Conservation (phyloP, 2,329 filamentous ascomycete genomes). For the Talaromyces piceae region DNA sequence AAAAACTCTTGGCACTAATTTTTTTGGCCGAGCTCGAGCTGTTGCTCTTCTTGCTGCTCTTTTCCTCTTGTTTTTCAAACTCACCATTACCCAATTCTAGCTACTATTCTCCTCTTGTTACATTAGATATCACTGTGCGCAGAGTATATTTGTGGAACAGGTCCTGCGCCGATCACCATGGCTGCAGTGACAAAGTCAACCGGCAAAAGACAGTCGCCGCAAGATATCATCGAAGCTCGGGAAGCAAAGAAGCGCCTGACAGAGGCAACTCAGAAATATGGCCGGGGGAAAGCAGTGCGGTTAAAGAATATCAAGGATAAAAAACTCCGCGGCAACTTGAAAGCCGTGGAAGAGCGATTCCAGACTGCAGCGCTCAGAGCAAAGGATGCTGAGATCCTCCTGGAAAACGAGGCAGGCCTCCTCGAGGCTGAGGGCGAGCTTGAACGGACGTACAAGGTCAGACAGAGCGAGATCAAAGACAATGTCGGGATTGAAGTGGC, state of each 20-base stretch:
- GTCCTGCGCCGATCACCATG: conserved; percentile 17
- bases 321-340: conserved; percentile 77
- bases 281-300: conserved; percentile 69
- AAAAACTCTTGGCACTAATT: conserved; percentile 32
- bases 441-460: conserved; percentile 85
- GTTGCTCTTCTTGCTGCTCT: not conserved
- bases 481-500: conserved; percentile 75
- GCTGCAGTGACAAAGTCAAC: conserved; percentile 19
- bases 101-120: not conserved
- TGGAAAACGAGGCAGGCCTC: conserved; percentile 79
- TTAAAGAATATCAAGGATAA: conserved; percentile 73
- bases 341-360: conserved; percentile 72
- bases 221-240: conserved; percentile 24
- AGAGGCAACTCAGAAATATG: conserved; percentile 67
- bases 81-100: not conserved
- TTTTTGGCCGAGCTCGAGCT: conserved; percentile 18
- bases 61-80: not conserved
- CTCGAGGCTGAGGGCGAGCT: conserved; percentile 81
- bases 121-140: not conserved
- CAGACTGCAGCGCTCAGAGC: conserved; percentile 73
- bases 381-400: conserved; percentile 89
- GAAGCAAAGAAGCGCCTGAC: conserved; percentile 33
- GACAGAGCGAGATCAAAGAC: conserved; percentile 73
- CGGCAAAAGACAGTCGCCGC: conserved; percentile 15
- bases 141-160: conserved; percentile 6